These are phyloP conservation scores for Vaccinium myrtillus DNA, from an alignment of 148 eudicot species.

Conservation along the genomic window DNA sequence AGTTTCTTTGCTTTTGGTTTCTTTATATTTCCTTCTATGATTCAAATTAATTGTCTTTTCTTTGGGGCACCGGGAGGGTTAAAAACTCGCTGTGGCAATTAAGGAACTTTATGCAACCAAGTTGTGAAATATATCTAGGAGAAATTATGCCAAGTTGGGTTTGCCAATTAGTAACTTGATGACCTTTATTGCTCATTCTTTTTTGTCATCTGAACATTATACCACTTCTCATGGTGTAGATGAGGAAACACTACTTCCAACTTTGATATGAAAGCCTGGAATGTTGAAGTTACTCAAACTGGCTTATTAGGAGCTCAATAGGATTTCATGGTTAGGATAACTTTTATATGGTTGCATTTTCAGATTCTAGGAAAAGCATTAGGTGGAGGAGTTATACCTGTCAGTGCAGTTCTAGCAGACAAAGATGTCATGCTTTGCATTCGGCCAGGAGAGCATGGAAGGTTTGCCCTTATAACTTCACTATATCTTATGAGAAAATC, in stretches of 20 bases:
- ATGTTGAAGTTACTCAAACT: not conserved
- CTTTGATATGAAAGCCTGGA: no score
- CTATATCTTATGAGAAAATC: not conserved
- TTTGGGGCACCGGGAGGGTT: not conserved
- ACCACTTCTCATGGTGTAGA: no score
- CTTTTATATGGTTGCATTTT: constrained; percentile 16
- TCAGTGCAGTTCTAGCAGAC: constrained; percentile 97
- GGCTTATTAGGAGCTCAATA: not conserved
- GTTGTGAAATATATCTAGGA: not conserved
- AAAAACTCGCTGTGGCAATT: not conserved
- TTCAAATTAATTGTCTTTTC: not conserved
- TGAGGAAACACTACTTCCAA: no score
- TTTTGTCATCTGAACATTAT: not conserved
- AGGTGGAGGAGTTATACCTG: constrained; percentile 98
- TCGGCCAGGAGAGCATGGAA: constrained; percentile 98
- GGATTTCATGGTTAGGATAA: not conserved
- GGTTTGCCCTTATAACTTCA: constrained; percentile 43
- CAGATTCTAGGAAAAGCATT: constrained; percentile 97
- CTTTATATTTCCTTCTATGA: no score
- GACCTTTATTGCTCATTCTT: not conserved
- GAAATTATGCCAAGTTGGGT: not conserved
- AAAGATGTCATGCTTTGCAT: constrained; percentile 96
- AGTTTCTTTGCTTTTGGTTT: not conserved
- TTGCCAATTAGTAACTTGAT: not conserved
- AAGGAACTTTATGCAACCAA: not conserved